A percentile compares a stretch with the other conserved stretches of the same genome.
phyloP scores from a whole-genome alignment of 805 yeast species.

The Candida wancherniae region DNA sequence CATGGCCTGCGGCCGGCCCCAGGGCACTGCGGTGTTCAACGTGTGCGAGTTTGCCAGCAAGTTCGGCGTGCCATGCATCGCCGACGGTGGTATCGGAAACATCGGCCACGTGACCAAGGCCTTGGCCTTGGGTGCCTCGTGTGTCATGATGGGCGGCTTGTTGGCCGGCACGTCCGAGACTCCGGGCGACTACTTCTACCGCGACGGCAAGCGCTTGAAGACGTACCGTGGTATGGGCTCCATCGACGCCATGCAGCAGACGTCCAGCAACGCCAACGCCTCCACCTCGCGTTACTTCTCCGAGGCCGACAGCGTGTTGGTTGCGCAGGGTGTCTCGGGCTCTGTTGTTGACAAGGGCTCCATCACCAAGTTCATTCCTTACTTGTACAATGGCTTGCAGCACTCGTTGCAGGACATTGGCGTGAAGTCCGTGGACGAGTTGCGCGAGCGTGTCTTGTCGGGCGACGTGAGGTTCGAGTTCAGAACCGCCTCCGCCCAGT shows the following conservation, averaged over 20 bases:
- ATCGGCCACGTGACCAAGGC: constrained; percentile 98
- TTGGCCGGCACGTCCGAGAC: constrained; percentile 98
- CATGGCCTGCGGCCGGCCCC: constrained; percentile 99
- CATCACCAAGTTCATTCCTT: constrained; percentile 87
- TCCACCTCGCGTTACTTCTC: constrained; percentile 98
- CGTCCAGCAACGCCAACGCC: constrained; percentile 86
- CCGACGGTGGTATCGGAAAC: constrained; percentile 99
- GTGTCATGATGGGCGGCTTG: constrained; percentile 99
- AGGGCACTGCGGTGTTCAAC: constrained; percentile 96
- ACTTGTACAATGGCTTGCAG: constrained; percentile 91
- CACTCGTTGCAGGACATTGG: constrained; percentile 99
- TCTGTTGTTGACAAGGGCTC: constrained; percentile 97
- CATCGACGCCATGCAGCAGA: constrained; percentile 95
- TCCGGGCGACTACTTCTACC: constrained; percentile 96
- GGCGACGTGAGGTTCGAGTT: constrained; percentile 89
- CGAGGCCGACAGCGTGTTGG: constrained; percentile 90
- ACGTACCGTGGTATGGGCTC: constrained; percentile 99
- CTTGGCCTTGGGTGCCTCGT: constrained; percentile 91
- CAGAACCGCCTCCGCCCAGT: constrained; percentile 98
- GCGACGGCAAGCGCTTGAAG: constrained; percentile 97
- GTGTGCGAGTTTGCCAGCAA: constrained; percentile 90
- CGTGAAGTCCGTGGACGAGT: constrained; percentile 56
- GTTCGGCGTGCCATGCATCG: constrained; percentile 98
- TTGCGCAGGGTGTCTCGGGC: constrained; percentile 99
- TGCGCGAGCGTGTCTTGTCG: constrained; percentile 57